Percentiles rank a stretch among this genome's conserved stretches.
Evolutionary conservation across 2,329 filamentous ascomycete genomes (phyloP).

Genomic region (Fusarium secorum): DNA sequence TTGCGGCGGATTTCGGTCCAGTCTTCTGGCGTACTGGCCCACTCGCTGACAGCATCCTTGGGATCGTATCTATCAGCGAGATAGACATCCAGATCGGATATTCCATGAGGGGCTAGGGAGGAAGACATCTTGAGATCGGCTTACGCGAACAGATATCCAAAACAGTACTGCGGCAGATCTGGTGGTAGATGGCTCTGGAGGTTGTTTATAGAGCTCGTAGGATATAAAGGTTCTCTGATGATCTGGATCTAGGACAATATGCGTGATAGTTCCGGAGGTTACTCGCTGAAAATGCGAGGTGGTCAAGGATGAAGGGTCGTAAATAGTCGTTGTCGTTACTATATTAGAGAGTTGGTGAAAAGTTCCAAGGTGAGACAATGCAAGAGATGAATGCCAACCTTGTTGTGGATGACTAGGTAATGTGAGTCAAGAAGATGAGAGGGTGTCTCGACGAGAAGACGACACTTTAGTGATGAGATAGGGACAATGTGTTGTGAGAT

Average conservation of each 20-base stretch:
- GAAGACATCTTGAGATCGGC: not conserved
- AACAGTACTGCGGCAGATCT: too few relatives aligned
- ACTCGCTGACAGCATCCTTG: fast-evolving
- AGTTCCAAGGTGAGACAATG: not conserved
- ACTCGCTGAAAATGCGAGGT: too few relatives aligned
- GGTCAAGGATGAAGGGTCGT: not conserved
- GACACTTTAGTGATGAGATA: fast-evolving
- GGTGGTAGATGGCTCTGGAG: not conserved
- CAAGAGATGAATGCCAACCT: not conserved
- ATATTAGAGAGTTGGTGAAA: fast-evolving
- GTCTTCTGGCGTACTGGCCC: fast-evolving
- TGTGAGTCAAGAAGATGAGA: not conserved
- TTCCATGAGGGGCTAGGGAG: fast-evolving
- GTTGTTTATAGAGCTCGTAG: too few relatives aligned
- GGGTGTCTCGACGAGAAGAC: not conserved
- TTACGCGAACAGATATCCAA: too few relatives aligned
- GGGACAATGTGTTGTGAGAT: not conserved
- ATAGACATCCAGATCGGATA: not conserved
- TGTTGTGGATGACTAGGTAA: fast-evolving
- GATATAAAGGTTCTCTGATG: too few relatives aligned
- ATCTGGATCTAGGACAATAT: too few relatives aligned
- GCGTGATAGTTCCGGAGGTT: too few relatives aligned
- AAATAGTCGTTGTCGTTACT: not conserved
- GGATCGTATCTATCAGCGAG: fast-evolving
- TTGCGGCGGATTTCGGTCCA: fast-evolving